Evolutionary conservation across 202 grass and related monocot genomes (phyloP).

Genomic region (Musa balbisiana): DNA sequence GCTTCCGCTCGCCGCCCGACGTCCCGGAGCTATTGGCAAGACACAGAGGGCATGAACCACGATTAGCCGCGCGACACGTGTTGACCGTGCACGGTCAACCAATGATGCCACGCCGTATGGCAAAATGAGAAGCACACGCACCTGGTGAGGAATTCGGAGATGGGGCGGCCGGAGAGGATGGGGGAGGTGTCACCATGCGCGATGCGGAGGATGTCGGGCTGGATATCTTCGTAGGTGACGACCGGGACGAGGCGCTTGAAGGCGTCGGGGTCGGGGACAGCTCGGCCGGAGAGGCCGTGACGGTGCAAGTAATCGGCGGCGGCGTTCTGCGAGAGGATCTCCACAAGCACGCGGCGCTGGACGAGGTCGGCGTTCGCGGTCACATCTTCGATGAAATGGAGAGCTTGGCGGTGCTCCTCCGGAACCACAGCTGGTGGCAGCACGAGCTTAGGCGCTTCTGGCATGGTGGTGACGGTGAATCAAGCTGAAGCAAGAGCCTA

Average conservation of each 20-base stretch:
- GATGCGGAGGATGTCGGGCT: conserved; percentile 78
- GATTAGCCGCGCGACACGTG: too few relatives aligned
- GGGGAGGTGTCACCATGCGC: conserved; percentile 65
- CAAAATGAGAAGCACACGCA: conserved; percentile 4
- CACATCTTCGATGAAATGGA: conserved; percentile 70
- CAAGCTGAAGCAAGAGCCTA: background rate
- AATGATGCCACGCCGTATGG: too few relatives aligned
- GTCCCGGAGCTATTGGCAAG: conserved; percentile 55
- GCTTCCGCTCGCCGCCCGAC: conserved; percentile 85
- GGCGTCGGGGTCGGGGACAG: conserved; percentile 25
- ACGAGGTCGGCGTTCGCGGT: conserved; percentile 55
- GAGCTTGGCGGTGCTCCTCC: conserved; percentile 57
- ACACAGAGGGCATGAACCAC: background rate
- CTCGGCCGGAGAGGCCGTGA: conserved; percentile 26
- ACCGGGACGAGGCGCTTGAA: conserved; percentile 63
- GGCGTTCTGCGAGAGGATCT: conserved; percentile 74
- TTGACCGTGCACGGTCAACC: too few relatives aligned
- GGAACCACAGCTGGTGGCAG: conserved; percentile 30
- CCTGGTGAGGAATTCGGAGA: conserved; percentile 97
- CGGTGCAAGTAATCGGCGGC: conserved; percentile 71
- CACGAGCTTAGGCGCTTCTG: conserved; percentile 44
- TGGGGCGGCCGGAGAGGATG: conserved; percentile 79
- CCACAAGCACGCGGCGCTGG: conserved; percentile 52
- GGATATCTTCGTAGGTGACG: conserved; percentile 83
- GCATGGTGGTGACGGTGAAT: conserved; percentile 36